Conservation (phyloP, 176 grass and related monocot species). For the Avena insularis region DNA sequence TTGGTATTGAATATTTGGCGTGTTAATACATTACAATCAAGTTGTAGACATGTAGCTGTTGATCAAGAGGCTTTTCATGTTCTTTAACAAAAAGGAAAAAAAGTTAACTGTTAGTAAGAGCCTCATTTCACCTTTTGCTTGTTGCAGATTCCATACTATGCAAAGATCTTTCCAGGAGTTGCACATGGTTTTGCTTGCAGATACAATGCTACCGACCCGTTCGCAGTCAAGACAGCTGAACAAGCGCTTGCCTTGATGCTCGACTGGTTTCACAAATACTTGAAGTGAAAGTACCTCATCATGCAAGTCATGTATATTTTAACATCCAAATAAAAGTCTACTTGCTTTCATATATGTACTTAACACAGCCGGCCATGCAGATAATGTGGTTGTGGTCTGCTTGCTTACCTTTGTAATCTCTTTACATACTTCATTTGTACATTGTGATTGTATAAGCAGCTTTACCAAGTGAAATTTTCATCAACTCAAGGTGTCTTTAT, state of each 20-base stretch:
- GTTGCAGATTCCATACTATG: constrained; percentile 44
- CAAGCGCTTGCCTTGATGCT: constrained; percentile 28
- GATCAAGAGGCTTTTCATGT: neutral
- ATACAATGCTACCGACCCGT: constrained; percentile 31
- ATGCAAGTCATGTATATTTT: neutral
- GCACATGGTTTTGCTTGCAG: constrained; percentile 39
- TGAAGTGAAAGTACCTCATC: constrained; percentile 1
- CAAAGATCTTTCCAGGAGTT: constrained; percentile 31
- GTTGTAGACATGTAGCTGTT: neutral
- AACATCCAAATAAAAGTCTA: neutral
- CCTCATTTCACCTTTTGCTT: neutral
- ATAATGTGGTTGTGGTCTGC: neutral
- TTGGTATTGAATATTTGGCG: too few species aligned
- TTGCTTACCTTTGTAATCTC: neutral
- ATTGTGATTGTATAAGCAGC: neutral
- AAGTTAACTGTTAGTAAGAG: neutral
- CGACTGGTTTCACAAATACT: constrained; percentile 41
- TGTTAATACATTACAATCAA: too few species aligned
- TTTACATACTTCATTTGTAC: neutral
- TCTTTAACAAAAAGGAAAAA: neutral
- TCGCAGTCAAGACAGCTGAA: constrained; percentile 29
- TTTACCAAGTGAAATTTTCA: neutral
- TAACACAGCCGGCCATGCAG: neutral
- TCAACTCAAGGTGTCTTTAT: neutral
- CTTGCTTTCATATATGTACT: neutral